Evolutionary conservation across 2,329 filamentous ascomycete genomes (phyloP).

Genomic region (Sphaerulina musiva): DNA sequence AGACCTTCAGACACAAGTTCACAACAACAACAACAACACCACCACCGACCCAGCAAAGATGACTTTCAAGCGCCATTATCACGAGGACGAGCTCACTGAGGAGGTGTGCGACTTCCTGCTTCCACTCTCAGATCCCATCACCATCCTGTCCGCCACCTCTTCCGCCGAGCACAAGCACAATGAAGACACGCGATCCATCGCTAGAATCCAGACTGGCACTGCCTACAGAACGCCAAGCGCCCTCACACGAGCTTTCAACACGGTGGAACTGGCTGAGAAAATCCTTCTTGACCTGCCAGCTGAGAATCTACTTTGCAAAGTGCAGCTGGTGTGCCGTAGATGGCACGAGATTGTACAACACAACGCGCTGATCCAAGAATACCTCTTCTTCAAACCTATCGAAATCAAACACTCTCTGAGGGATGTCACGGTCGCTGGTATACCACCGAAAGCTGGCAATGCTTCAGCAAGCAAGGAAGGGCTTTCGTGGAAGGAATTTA

Average conservation of each 20-base stretch:
- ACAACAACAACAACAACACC: neutral
- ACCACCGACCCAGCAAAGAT: neutral
- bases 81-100: constrained; percentile 2
- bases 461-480: neutral
- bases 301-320: constrained; percentile 4
- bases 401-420: neutral
- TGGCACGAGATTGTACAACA: neutral
- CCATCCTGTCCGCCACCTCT: neutral
- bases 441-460: no score
- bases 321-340: constrained; percentile 6
- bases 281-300: constrained; percentile 10
- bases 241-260: neutral
- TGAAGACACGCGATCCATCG: neutral
- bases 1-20: neutral
- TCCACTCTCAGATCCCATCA: neutral
- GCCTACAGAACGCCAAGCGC: neutral
- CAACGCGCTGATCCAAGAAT: neutral
- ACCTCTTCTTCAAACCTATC: constrained; percentile 1
- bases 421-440: no score
- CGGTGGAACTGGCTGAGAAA: constrained; percentile 7
- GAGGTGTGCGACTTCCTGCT: neutral
- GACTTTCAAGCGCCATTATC: constrained; percentile 7
- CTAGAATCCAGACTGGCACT: neutral
- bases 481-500: neutral
- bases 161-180: neutral